Evolutionary conservation across 345 rosid species (phyloP).

Genomic region (Brassica nigra): DNA sequence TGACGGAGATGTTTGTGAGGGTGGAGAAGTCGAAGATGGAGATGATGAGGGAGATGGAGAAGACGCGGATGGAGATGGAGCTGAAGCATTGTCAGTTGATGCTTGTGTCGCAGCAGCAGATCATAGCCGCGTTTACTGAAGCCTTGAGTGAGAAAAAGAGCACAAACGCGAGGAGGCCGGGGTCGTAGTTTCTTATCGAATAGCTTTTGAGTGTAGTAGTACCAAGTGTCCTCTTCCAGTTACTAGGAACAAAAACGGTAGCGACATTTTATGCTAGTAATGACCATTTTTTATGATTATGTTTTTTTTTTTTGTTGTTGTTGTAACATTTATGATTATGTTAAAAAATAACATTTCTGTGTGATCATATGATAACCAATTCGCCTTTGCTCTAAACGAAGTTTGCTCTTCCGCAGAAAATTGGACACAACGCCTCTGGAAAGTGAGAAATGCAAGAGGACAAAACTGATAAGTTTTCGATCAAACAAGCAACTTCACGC

Average conservation of each 20-base stretch:
- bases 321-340: not conserved
- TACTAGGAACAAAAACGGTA: constrained; percentile 10
- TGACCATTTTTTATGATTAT: not conserved
- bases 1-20: constrained; percentile 57
- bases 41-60: constrained; percentile 71
- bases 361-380: not conserved
- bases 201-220: constrained; percentile 26
- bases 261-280: constrained; percentile 18
- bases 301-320: too few species aligned
- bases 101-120: constrained; percentile 62
- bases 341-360: not conserved
- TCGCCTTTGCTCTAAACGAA: not conserved
- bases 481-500: too few species aligned
- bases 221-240: constrained; percentile 25
- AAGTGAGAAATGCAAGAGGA: too few species aligned
- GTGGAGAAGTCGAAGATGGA: constrained; percentile 77
- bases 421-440: not conserved
- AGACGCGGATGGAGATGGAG: constrained; percentile 68
- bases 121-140: constrained; percentile 49
- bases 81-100: constrained; percentile 70
- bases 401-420: not conserved
- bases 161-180: constrained; percentile 37
- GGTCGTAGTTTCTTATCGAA: constrained; percentile 7
- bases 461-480: too few species aligned
- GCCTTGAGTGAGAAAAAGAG: constrained; percentile 49